A percentile compares a stretch with the other conserved stretches of the same genome.
Evolutionary conservation across 306 rosid species (phyloP).

Genomic region (Trifolium dubium): DNA sequence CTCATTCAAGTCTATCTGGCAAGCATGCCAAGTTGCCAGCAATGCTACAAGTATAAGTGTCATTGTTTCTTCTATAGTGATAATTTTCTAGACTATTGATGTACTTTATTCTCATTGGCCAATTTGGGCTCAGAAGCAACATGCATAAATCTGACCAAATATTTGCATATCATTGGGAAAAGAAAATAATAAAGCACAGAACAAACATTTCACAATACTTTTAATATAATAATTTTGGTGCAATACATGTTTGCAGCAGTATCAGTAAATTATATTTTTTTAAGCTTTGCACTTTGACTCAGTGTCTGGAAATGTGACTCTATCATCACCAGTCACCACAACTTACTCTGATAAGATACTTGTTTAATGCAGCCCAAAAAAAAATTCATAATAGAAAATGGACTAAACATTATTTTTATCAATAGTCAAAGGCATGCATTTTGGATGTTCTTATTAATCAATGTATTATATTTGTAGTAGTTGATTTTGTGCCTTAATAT

Average conservation of each 20-base stretch:
- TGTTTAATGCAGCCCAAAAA: background rate
- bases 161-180: background rate
- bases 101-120: background rate
- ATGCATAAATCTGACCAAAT: slow-evolving; percentile 1
- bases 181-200: background rate
- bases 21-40: slow-evolving; percentile 3
- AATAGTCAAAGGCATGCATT: background rate
- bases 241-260: slow-evolving; percentile 13
- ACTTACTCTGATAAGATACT: background rate
- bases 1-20: background rate
- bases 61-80: background rate
- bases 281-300: background rate
- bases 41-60: background rate
- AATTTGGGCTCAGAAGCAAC: slow-evolving; percentile 7
- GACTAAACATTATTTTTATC: background rate
- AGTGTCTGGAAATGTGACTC: background rate
- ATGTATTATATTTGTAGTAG: slow-evolving; percentile 6
- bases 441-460: background rate
- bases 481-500: background rate
- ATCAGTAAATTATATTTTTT: slow-evolving; percentile 1
- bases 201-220: background rate
- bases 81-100: slow-evolving; percentile 1
- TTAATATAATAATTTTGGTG: background rate
- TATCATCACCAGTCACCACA: background rate
- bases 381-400: background rate